Percentiles rank a stretch among this genome's conserved stretches.
These are phyloP conservation scores for Linderniella brevidens DNA, from an alignment of 257 asterid genomes.

Conservation along the genomic window DNA sequence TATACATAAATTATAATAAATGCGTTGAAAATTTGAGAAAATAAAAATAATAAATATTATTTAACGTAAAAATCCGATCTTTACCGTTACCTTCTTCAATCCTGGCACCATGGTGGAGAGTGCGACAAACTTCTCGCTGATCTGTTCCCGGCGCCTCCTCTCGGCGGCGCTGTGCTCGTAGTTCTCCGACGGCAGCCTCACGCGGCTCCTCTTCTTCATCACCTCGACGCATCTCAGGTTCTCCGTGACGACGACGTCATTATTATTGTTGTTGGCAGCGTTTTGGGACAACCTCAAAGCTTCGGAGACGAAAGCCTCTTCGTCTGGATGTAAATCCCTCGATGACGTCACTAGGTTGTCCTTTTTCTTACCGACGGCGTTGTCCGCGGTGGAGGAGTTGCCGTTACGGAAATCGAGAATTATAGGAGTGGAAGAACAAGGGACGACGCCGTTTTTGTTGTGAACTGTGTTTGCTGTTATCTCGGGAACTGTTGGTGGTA, in stretches of 20 bases:
- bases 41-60: no score
- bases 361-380: not conserved
- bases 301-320: constrained; percentile 7
- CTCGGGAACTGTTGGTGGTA: not conserved
- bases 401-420: constrained; percentile 12
- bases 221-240: not conserved
- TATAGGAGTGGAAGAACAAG: constrained; percentile 8
- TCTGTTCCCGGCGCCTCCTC: constrained; percentile 26
- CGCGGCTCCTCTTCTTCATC: constrained; percentile 10
- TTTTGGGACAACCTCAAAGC: not conserved
- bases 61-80: no score
- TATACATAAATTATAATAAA: no score
- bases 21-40: no score
- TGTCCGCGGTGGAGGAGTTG: constrained; percentile 3
- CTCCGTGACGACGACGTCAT: not conserved
- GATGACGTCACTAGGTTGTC: no score
- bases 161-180: constrained; percentile 25
- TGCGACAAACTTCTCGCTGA: constrained; percentile 18
- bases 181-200: constrained; percentile 18
- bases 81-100: constrained; percentile 32
- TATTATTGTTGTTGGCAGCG: no score
- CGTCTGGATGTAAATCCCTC: constrained; percentile 1
- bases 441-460: no score
- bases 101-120: constrained; percentile 32
- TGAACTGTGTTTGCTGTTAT: no score